Conservation (phyloP, 78 protist genomes). For the Paratrimastix pyriformis region DNA sequence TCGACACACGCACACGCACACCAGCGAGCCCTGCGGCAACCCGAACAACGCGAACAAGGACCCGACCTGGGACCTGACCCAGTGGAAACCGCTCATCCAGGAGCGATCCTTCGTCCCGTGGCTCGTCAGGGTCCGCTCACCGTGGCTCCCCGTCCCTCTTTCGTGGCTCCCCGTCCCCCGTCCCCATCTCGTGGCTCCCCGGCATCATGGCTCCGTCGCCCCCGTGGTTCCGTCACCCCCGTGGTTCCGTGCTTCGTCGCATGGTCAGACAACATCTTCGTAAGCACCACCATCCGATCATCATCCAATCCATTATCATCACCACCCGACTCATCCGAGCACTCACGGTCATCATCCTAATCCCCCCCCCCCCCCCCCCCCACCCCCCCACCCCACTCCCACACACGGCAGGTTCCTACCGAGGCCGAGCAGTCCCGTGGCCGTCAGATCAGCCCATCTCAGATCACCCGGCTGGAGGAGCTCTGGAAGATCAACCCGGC, state of each 20-base stretch:
- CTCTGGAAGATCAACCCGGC: conserved; percentile 67
- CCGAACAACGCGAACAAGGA: no score
- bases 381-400: no score
- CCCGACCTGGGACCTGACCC: conserved; percentile 74
- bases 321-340: no score
- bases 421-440: conserved; percentile 59
- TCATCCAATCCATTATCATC: no score
- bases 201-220: not conserved
- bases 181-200: not conserved
- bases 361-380: no score
- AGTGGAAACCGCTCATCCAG: conserved; percentile 88
- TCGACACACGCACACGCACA: no score
- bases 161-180: not conserved
- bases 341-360: no score
- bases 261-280: conserved; percentile 89
- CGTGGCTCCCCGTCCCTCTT: not conserved
- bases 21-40: no score
- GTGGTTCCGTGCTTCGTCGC: not conserved
- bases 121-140: not conserved
- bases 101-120: conserved; percentile 54
- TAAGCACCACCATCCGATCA: no score
- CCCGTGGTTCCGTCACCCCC: not conserved
- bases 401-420: conserved; percentile 61
- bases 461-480: conserved; percentile 77
- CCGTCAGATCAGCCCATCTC: conserved; percentile 57